Evolutionary conservation across 108 stramenopile genomes (phyloP).

Genomic region (Nitzschia sp.): DNA sequence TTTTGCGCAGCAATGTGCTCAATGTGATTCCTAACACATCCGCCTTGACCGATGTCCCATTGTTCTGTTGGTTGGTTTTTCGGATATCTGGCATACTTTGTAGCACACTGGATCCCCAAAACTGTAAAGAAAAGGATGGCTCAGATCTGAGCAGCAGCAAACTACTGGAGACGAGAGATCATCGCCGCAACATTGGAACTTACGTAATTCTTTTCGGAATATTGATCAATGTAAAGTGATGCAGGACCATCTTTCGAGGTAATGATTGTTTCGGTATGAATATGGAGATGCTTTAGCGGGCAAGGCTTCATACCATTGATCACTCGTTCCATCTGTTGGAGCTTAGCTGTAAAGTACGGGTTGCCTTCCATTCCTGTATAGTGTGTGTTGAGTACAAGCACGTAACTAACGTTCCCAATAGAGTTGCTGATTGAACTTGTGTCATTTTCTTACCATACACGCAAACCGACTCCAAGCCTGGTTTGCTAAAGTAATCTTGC

Average conservation of each 20-base stretch:
- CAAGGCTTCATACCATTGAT: constrained; percentile 21
- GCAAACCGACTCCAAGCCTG: constrained; percentile 27
- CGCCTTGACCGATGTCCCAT: constrained; percentile 20
- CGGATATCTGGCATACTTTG: constrained; percentile 31
- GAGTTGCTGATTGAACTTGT: too few relatives aligned
- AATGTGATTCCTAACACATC: constrained; percentile 32
- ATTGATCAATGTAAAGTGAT: constrained; percentile 36
- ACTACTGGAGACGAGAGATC: too few relatives aligned
- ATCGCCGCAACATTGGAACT: not conserved
- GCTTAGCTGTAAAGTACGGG: constrained; percentile 28
- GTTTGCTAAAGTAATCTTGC: constrained; percentile 15
- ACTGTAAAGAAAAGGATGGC: constrained; percentile 1
- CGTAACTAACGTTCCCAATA: too few relatives aligned
- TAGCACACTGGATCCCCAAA: constrained; percentile 39
- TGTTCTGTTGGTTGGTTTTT: constrained; percentile 10
- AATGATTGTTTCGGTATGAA: constrained; percentile 38
- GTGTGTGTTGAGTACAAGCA: too few relatives aligned
- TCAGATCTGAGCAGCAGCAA: too few relatives aligned
- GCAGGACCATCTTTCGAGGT: constrained; percentile 27
- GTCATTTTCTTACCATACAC: too few relatives aligned
- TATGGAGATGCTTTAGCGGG: constrained; percentile 34
- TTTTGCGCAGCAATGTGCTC: constrained; percentile 26
- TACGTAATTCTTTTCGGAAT: constrained; percentile 16
- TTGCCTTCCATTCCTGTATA: constrained; percentile 50
- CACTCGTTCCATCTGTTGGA: constrained; percentile 22